These are phyloP conservation scores for Atkinsonella texensis DNA, from an alignment of 2,329 filamentous ascomycete species.

Conservation along the genomic window DNA sequence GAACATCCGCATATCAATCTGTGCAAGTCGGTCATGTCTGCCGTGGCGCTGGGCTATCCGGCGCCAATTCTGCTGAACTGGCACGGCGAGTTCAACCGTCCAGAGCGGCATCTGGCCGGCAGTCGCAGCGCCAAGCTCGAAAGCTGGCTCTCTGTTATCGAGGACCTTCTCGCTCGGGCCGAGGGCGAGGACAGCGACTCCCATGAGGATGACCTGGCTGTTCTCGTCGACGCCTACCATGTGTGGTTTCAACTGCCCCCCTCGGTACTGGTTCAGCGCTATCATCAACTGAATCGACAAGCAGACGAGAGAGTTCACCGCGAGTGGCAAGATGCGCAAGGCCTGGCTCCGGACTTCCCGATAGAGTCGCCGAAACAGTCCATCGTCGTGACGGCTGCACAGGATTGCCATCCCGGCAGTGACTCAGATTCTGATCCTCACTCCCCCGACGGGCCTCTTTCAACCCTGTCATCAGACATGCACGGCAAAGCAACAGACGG, in stretches of 20 bases:
- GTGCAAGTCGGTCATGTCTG: constrained; percentile 27
- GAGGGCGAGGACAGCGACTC: constrained; percentile 6
- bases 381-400: constrained; percentile 22
- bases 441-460: constrained; percentile 25
- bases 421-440: constrained; percentile 23
- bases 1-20: constrained; percentile 24
- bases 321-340: constrained; percentile 15
- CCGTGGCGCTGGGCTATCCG: constrained; percentile 25
- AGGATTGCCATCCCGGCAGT: constrained; percentile 22
- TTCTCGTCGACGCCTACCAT: constrained; percentile 27
- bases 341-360: neutral
- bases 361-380: constrained; percentile 12
- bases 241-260: constrained; percentile 28
- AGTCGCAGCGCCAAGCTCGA: constrained; percentile 27
- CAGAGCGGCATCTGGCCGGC: constrained; percentile 25
- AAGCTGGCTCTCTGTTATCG: constrained; percentile 10
- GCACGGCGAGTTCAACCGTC: constrained; percentile 24
- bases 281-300: constrained; percentile 22
- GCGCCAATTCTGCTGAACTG: constrained; percentile 25
- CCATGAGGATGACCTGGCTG: constrained; percentile 11
- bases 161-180: constrained; percentile 13
- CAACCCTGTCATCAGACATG: constrained; percentile 21
- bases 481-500: constrained; percentile 22
- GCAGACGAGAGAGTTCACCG: constrained; percentile 17
- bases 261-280: constrained; percentile 24